Conservation (phyloP, 2,329 filamentous ascomycete genomes). For the Fusarium tuaranense region DNA sequence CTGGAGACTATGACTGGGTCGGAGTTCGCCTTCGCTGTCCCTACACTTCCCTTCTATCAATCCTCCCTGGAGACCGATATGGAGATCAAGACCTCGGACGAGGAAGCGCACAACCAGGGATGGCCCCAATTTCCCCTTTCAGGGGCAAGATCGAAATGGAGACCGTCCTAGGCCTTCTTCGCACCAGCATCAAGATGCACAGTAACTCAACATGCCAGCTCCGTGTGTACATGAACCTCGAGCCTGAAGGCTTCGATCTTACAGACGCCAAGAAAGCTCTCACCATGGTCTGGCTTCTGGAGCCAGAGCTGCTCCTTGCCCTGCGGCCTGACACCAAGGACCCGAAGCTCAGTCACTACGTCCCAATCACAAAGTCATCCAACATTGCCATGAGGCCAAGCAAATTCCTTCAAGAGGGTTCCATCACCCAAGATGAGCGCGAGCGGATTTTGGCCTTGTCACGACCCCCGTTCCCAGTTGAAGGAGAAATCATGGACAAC, state of each 20-base stretch:
- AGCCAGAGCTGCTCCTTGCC: conserved; percentile 18
- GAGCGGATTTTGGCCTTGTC: conserved; percentile 4
- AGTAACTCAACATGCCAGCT: conserved; percentile 42
- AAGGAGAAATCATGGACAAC: conserved; percentile 8
- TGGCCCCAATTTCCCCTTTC: not conserved
- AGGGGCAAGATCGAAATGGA: conserved; percentile 19
- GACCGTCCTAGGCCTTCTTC: conserved; percentile 17
- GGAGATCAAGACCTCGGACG: not conserved
- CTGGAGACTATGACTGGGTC: conserved; percentile 41
- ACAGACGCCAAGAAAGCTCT: conserved; percentile 24
- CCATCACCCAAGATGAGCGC: not conserved
- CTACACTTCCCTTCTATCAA: not conserved
- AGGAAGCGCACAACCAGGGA: not conserved
- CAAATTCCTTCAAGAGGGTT: not conserved
- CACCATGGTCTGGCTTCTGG: conserved; percentile 28
- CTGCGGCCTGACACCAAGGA: conserved; percentile 11
- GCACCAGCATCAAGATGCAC: conserved; percentile 31
- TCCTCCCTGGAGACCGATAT: not conserved
- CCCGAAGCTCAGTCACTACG: not conserved
- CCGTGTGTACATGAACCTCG: conserved; percentile 16
- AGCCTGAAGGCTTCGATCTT: conserved; percentile 19
- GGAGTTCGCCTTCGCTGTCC: conserved; percentile 44
- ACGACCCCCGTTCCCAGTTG: not conserved
- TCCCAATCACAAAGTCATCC: conserved; percentile 22
- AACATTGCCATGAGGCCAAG: conserved; percentile 10